These are phyloP conservation scores for Eucalyptus urophylla DNA, from an alignment of 345 rosid genomes.

Conservation along the genomic window DNA sequence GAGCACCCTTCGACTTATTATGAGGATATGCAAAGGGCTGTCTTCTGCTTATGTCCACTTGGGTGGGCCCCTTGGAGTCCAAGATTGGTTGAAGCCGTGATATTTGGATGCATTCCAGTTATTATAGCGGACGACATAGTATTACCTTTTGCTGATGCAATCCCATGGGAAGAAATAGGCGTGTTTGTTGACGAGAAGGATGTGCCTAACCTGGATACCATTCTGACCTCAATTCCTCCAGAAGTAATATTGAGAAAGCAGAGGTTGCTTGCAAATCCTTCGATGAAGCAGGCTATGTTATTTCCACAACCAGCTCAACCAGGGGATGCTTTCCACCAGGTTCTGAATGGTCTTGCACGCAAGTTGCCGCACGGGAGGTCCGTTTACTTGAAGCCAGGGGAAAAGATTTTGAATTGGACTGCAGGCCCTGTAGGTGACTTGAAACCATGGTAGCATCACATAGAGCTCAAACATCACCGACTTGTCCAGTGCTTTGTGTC, in stretches of 20 bases:
- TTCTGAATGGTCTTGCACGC: slow-evolving; percentile 90
- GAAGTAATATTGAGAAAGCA: slow-evolving; percentile 84
- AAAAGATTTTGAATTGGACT: slow-evolving; percentile 82
- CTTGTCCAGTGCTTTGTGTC: not conserved
- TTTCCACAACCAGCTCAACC: slow-evolving; percentile 94
- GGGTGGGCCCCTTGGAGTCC: slow-evolving; percentile 99
- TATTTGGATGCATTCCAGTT: slow-evolving; percentile 98
- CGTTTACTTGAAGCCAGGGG: slow-evolving; percentile 46
- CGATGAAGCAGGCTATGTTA: slow-evolving; percentile 95
- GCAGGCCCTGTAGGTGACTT: slow-evolving; percentile 88
- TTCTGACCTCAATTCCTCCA: slow-evolving; percentile 83
- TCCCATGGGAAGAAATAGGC: slow-evolving; percentile 98
- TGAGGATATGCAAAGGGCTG: slow-evolving; percentile 96
- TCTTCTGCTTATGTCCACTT: slow-evolving; percentile 94
- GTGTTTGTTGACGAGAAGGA: slow-evolving; percentile 91
- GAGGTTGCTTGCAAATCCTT: slow-evolving; percentile 93
- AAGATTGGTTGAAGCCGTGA: slow-evolving; percentile 94
- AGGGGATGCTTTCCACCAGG: slow-evolving; percentile 97
- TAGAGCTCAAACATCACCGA: not conserved
- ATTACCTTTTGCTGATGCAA: slow-evolving; percentile 93
- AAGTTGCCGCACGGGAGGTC: slow-evolving; percentile 67
- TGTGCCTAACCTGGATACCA: slow-evolving; percentile 81
- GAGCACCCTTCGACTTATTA: slow-evolving; percentile 96
- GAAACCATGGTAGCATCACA: slow-evolving; percentile 74
- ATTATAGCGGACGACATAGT: slow-evolving; percentile 97